These are phyloP conservation scores for Irpex sp. DNA, from an alignment of 1,284 basidiomycete species.

Conservation along the genomic window DNA sequence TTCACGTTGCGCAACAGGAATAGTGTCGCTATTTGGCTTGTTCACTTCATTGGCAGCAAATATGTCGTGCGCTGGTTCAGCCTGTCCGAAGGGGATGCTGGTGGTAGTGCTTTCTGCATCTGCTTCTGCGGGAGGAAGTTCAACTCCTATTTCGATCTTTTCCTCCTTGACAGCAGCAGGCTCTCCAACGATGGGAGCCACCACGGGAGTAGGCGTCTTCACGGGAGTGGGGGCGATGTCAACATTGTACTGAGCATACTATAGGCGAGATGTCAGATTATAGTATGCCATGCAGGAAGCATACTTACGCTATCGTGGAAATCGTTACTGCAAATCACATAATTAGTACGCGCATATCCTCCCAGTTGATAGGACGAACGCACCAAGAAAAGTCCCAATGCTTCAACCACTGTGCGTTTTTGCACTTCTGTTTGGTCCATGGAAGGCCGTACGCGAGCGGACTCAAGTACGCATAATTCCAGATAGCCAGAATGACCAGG, in stretches of 20 bases:
- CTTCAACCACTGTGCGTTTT: constrained; percentile 78
- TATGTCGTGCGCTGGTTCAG: constrained; percentile 65
- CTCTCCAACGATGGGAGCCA: constrained; percentile 43
- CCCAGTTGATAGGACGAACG: constrained; percentile 1
- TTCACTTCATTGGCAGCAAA: constrained; percentile 42
- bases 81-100: constrained; percentile 39
- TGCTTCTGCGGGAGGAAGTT: constrained; percentile 14
- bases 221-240: constrained; percentile 33
- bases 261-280: constrained; percentile 1
- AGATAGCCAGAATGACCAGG: constrained; percentile 68
- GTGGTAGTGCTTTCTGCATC: constrained; percentile 28
- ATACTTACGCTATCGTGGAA: constrained; percentile 54
- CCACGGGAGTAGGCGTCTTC: constrained; percentile 22
- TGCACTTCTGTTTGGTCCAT: constrained; percentile 84
- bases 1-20: constrained; percentile 12
- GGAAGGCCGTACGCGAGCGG: constrained; percentile 81
- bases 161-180: constrained; percentile 39
- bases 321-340: constrained; percentile 42
- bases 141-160: constrained; percentile 16
- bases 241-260: constrained; percentile 52
- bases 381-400: constrained; percentile 96
- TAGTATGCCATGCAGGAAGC: neutral
- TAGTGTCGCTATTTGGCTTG: constrained; percentile 11
- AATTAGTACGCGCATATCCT: constrained; percentile 2
- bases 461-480: constrained; percentile 77